Evolutionary conservation across 768 basidiomycete genomes (phyloP).

Genomic region (Tulasnella calospora): DNA sequence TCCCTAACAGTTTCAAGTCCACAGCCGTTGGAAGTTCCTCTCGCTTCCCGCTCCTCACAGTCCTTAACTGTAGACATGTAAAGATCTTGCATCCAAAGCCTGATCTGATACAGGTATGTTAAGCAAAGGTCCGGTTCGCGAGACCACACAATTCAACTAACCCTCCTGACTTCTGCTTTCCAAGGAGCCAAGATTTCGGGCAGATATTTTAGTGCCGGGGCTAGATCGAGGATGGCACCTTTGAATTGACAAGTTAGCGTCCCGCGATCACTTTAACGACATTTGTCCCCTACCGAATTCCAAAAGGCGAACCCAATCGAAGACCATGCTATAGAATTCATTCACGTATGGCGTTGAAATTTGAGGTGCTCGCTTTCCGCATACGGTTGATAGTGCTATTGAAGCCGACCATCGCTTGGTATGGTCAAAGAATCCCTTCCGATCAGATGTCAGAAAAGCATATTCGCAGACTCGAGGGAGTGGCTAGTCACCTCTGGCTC

Average conservation of each 20-base stretch:
- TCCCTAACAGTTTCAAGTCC: constrained; percentile 1
- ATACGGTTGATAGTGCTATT: background rate
- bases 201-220: background rate
- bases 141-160: background rate
- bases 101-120: background rate
- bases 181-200: constrained; percentile 8
- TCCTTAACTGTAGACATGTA: background rate
- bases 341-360: background rate
- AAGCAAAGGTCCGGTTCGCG: background rate
- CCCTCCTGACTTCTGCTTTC: background rate
- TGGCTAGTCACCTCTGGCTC: background rate
- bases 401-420: background rate
- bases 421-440: constrained; percentile 8
- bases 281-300: background rate
- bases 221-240: constrained; percentile 6
- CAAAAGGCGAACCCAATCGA: background rate
- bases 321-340: background rate
- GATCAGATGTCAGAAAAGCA: background rate
- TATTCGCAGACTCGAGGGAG: background rate
- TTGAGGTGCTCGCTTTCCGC: background rate
- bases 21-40: constrained; percentile 11
- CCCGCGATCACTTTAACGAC: background rate
- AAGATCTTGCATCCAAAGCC: background rate
- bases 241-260: background rate
- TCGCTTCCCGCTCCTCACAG: background rate